phyloP scores from a whole-genome alignment of 1,139 yeast species.

The Kodamaea ohmeri region DNA sequence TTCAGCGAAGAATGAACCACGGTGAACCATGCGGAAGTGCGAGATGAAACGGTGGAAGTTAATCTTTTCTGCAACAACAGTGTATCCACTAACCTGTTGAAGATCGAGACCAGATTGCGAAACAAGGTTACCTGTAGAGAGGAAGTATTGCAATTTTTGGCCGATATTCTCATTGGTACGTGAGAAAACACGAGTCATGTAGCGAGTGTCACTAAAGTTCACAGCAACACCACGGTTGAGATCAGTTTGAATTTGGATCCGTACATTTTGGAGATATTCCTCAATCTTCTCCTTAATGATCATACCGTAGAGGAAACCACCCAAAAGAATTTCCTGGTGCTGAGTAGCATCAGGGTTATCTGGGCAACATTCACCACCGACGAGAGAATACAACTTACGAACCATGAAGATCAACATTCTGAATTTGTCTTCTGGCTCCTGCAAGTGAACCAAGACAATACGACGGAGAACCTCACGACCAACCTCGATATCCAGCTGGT shows the following conservation, averaged over 20 bases:
- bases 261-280: slow-evolving; percentile 76
- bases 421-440: slow-evolving; percentile 72
- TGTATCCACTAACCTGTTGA: slow-evolving; percentile 97
- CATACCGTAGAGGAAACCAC: slow-evolving; percentile 97
- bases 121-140: slow-evolving; percentile 95
- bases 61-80: slow-evolving; percentile 97
- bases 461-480: slow-evolving; percentile 81
- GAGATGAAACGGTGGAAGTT: slow-evolving; percentile 95
- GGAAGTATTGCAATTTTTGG: slow-evolving; percentile 86
- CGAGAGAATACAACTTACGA: slow-evolving; percentile 88
- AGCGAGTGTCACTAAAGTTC: slow-evolving; percentile 78
- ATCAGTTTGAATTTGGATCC: slow-evolving; percentile 74
- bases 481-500: slow-evolving; percentile 83
- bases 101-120: slow-evolving; percentile 96
- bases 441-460: slow-evolving; percentile 87
- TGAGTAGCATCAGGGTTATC: slow-evolving; percentile 99
- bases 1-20: slow-evolving; percentile 99
- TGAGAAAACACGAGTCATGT: slow-evolving; percentile 73
- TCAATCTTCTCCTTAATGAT: slow-evolving; percentile 94
- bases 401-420: slow-evolving; percentile 88
- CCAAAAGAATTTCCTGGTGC: slow-evolving; percentile 94
- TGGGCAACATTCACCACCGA: slow-evolving; percentile 94
- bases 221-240: slow-evolving; percentile 79
- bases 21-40: slow-evolving; percentile 98
- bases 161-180: slow-evolving; percentile 93